These are phyloP conservation scores for Lentinula sp. DNA, from an alignment of 768 basidiomycete species.

Conservation along the genomic window DNA sequence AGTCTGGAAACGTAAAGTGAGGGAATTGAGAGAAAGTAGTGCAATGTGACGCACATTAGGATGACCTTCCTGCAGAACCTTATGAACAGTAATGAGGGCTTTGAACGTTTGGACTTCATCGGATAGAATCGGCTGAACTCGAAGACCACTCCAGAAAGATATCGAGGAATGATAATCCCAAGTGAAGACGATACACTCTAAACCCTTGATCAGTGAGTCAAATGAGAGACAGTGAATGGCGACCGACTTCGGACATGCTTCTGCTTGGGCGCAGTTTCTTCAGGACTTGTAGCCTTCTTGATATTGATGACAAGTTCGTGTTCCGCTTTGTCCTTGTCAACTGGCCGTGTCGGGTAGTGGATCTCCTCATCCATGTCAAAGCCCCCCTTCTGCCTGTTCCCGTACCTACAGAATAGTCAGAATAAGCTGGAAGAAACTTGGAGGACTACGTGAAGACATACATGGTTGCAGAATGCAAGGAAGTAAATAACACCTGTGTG, in stretches of 20 bases:
- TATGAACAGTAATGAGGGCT: conserved; percentile 94
- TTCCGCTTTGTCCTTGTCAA: conserved; percentile 98
- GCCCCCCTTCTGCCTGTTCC: conserved; percentile 26
- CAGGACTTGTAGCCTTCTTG: conserved; percentile 95
- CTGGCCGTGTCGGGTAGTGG: conserved; percentile 94
- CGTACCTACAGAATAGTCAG: conserved; percentile 8
- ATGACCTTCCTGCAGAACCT: conserved; percentile 96
- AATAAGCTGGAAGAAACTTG: background rate
- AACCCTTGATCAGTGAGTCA: background rate
- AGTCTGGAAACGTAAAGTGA: conserved; percentile 44
- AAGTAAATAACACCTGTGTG: background rate
- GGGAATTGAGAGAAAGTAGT: background rate
- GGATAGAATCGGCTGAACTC: conserved; percentile 93
- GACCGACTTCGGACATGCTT: conserved; percentile 96
- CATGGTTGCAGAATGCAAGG: background rate
- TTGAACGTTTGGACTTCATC: conserved; percentile 99
- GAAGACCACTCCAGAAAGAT: conserved; percentile 95
- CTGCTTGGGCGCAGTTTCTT: conserved; percentile 97
- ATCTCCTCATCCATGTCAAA: conserved; percentile 79
- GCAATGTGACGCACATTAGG: conserved; percentile 55
- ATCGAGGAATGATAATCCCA: conserved; percentile 99
- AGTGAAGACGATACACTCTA: conserved; percentile 97
- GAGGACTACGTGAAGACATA: background rate
- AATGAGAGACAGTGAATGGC: background rate
- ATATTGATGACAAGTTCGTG: conserved; percentile 90